These are phyloP conservation scores for Cyberlindnera maclurae DNA, from an alignment of 805 yeast species.

Conservation along the genomic window DNA sequence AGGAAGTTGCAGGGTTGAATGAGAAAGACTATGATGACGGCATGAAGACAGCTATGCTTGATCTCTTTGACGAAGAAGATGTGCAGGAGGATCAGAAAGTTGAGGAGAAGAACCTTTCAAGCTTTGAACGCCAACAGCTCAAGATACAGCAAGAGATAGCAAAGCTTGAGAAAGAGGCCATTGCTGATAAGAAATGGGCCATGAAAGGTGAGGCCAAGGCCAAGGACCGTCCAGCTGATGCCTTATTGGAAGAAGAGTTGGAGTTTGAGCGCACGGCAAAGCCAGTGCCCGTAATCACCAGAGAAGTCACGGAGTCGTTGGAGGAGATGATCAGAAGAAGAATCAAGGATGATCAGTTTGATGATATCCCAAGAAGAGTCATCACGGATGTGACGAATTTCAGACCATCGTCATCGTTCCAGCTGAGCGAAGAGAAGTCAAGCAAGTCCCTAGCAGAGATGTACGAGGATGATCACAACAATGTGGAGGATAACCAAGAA, in stretches of 20 bases:
- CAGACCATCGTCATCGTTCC: constrained; percentile 45
- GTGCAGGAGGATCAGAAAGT: constrained; percentile 26
- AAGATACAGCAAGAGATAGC: constrained; percentile 72
- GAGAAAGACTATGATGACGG: constrained; percentile 61
- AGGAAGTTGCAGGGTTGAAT: constrained; percentile 33
- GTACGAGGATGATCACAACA: constrained; percentile 79
- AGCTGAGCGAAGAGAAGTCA: constrained; percentile 79
- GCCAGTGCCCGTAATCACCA: constrained; percentile 93
- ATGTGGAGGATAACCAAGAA: constrained; percentile 38
- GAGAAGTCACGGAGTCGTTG: constrained; percentile 74
- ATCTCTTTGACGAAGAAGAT: constrained; percentile 33
- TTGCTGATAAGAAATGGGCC: constrained; percentile 90
- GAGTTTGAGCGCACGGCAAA: constrained; percentile 92
- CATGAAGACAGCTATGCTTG: constrained; percentile 42
- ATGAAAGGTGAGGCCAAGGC: constrained; percentile 88
- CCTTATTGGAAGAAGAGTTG: constrained; percentile 71
- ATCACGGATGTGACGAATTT: constrained; percentile 60
- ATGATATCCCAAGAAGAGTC: constrained; percentile 73
- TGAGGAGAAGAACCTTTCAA: constrained; percentile 43
- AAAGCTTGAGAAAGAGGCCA: constrained; percentile 75
- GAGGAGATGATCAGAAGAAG: constrained; percentile 88
- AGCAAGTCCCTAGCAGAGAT: constrained; percentile 83
- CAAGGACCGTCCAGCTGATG: constrained; percentile 75
- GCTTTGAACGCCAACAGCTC: constrained; percentile 77
- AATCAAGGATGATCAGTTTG: constrained; percentile 67